Conservation (phyloP, 2,329 filamentous ascomycete genomes). For the Cladosporium sp. region DNA sequence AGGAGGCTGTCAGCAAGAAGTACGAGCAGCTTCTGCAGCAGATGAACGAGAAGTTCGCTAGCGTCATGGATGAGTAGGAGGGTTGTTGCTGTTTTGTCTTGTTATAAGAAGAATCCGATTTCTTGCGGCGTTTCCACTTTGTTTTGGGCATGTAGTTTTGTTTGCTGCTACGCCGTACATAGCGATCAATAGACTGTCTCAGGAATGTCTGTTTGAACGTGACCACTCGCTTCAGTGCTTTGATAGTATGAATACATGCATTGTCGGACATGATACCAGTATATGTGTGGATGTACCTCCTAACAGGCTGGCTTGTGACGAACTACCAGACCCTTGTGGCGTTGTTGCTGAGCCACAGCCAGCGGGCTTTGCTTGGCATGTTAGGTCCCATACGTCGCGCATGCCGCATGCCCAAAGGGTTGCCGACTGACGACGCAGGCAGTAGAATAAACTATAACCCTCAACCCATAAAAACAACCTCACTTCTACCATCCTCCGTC, state of each 20-base stretch:
- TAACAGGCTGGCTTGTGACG: not conserved
- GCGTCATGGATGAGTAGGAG: constrained; percentile 85
- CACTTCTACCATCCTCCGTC: not conserved
- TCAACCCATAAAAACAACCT: not conserved
- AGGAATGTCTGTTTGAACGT: not conserved
- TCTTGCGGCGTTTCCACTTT: constrained; percentile 1
- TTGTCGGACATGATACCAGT: too few species aligned
- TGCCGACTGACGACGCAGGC: constrained; percentile 5
- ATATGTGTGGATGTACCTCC: too few species aligned
- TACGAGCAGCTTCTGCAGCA: constrained; percentile 88
- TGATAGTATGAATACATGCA: too few species aligned
- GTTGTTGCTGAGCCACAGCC: not conserved
- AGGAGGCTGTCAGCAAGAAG: constrained; percentile 81
- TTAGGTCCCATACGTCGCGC: constrained; percentile 11
- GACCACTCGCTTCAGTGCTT: too few species aligned
- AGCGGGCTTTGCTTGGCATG: too few species aligned
- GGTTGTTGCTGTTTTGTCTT: not conserved
- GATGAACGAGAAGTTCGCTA: constrained; percentile 97
- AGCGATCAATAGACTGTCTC: constrained; percentile 13
- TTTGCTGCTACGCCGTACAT: not conserved
- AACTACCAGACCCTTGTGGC: not conserved
- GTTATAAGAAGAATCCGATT: not conserved
- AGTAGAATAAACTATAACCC: constrained; percentile 11
- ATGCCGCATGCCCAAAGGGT: constrained; percentile 5
- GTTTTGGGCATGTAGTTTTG: constrained; percentile 2